A percentile compares a stretch with the other conserved stretches of the same genome.
Evolutionary conservation across 148 eudicot species (phyloP).

Genomic region (Hydrangea macrophylla): DNA sequence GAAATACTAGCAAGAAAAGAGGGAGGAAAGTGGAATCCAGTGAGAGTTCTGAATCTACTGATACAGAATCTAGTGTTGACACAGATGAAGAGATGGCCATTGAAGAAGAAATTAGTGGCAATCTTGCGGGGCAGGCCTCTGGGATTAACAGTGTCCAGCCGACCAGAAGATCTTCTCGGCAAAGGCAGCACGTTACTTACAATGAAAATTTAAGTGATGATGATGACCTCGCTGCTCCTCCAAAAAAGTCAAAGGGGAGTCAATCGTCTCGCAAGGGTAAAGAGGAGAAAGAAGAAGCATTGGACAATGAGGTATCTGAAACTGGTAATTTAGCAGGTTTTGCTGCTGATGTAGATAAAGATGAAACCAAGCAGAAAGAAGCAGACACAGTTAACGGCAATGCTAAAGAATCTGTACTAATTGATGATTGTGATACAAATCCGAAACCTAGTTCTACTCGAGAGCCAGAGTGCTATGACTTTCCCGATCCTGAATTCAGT

Average conservation of each 20-base stretch:
- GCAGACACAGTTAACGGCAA: too few species aligned
- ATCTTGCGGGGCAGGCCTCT: conserved; percentile 10
- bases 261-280: not conserved
- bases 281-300: too few species aligned
- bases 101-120: conserved; percentile 10
- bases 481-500: conserved; percentile 42
- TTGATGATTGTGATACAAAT: conserved; percentile 15
- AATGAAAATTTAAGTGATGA: conserved; percentile 25
- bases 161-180: conserved; percentile 28
- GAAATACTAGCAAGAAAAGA: conserved; percentile 23
- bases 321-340: conserved; percentile 7
- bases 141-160: not conserved
- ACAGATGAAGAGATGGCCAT: conserved; percentile 9
- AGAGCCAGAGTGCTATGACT: conserved; percentile 13
- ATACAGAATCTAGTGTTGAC: conserved; percentile 19
- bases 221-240: conserved; percentile 21
- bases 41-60: conserved; percentile 30
- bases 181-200: conserved; percentile 30
- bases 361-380: conserved; percentile 1
- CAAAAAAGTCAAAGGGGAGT: conserved; percentile 12
- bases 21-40: conserved; percentile 29
- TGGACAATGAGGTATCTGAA: too few species aligned
- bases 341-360: conserved; percentile 14
- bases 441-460: conserved; percentile 4
- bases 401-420: conserved; percentile 11